A percentile compares a stretch with the other conserved stretches of the same genome.
These are phyloP conservation scores for Thalassiosira hispida DNA, from an alignment of 352 stramenopile species.

Conservation along the genomic window DNA sequence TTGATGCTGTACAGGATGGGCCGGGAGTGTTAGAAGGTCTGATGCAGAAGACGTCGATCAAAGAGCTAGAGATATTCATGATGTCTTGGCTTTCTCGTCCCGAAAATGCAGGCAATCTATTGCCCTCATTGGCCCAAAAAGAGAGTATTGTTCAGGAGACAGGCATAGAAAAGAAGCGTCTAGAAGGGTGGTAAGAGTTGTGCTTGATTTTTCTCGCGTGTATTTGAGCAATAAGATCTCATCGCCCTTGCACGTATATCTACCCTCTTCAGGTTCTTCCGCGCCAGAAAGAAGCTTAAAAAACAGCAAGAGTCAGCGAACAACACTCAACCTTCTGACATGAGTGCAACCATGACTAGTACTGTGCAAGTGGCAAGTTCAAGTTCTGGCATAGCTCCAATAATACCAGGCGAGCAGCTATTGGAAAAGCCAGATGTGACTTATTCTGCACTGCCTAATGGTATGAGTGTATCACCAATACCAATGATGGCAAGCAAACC, in stretches of 20 bases:
- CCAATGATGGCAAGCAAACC: background rate
- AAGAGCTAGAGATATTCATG: slow-evolving; percentile 20
- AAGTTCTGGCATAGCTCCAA: slow-evolving; percentile 7
- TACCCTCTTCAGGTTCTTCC: too few relatives aligned
- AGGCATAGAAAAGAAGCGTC: slow-evolving; percentile 40
- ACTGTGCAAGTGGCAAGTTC: background rate
- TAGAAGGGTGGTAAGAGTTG: slow-evolving; percentile 45
- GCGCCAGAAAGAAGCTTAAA: slow-evolving; percentile 38
- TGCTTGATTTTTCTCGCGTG: too few relatives aligned
- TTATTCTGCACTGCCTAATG: background rate
- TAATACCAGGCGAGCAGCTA: background rate
- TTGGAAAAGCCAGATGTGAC: slow-evolving; percentile 3
- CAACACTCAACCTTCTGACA: background rate
- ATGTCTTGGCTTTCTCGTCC: slow-evolving; percentile 18
- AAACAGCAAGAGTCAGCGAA: slow-evolving; percentile 21
- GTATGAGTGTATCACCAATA: background rate
- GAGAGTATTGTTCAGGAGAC: slow-evolving; percentile 42
- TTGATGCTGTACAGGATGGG: background rate
- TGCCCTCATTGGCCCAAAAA: slow-evolving; percentile 34
- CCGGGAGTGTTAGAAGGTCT: background rate
- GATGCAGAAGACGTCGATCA: slow-evolving; percentile 5
- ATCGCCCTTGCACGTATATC: too few relatives aligned
- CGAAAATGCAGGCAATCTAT: slow-evolving; percentile 42
- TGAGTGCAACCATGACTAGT: background rate
- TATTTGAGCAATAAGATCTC: too few relatives aligned